Base-by-base conservation (phyloP, 345 rosid species). In the Salix caprea region DNA sequence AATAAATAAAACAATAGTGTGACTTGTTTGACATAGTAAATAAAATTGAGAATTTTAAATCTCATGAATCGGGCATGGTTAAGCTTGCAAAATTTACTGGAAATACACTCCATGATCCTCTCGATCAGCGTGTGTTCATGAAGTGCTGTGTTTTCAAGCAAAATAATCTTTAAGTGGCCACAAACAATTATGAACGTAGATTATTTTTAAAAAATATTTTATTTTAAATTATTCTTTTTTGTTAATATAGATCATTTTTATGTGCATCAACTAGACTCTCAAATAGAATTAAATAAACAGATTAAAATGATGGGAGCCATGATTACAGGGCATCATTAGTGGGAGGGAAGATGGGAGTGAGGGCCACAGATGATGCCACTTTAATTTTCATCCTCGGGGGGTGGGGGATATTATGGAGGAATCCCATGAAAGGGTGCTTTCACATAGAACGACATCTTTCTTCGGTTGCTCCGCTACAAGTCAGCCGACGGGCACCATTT, bases 361-460 rank as follows among this genome's bases (percentile, higher is more conserved):
- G 71, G 84, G 64, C 78, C 79, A 64, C 71, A 64, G 21, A 37
- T 42, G 34, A 37, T 56, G 34, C 56, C 68, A 61, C 72, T 78
- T 79, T 40, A n/a, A 66, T 65, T 81, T 70, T 40, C 64, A 34
- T 56, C 78, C 66, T 70, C 73, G 54, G 12, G 28, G 54, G 12
- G 28, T 34, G 37, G 44, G 21, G 56, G 50, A 72, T 39, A 39
- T 37, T 30, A 21, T 7, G 46, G 60, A 70, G 50, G 79, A 71
- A 75, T 75, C 79, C 79, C 76, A 72, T 56, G 70, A 71, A 40
- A 14, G 71, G 39, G 64, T 75, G 72, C 74, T 4, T 69, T 71
- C 75, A 52, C 30, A 9, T 65, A 54, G 6, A 2, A 30, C 3
- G 61, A 66, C 66, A 46, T 21, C 2, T 18, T 69, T 48, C 23